Evolutionary conservation across 2,329 filamentous ascomycete species (phyloP), one percentile per base, ranked within the genome.

Genomic region (Elsinoe fawcettii): DNA sequence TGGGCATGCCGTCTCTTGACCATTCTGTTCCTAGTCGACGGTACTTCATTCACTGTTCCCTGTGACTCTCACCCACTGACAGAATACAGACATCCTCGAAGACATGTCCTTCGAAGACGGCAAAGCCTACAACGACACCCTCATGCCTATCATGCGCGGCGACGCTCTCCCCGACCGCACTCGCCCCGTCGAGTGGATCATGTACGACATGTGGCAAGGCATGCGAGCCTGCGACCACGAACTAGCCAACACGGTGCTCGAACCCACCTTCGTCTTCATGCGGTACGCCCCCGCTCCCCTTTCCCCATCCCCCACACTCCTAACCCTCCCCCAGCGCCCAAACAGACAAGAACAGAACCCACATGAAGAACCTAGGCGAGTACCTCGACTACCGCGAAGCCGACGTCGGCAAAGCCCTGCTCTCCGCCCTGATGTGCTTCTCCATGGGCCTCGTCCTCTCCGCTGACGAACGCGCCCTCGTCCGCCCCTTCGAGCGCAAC

Each of bases 361-460:
- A 36, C n/a, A 63, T 64, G 16, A 65, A 63, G 23, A 62, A 65
- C 5, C 39, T 75, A 1, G 66, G 66, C 0, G 27, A 63, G 1
- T 74, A 75, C 58, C 63, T 75, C 0, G 58, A 67, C 34, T 74
- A 75, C 59, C 66, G 73, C 1, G 69, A 74, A 59, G 55, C 51
- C 16, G 73, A 75, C 59, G 71, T 74, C 5, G 73, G 73, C 4
- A 69, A 71, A 58, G 72, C 64, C 74, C 72, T 64, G 74, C 72
- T 59, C 71, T 70, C 60, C 73, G 68, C 70, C 0, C 62, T 75
- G 6, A 71, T 73, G 67, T 65, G 72, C 4, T 76, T 71, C 63
- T 63, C 61, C 9, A 73, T 71, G 66, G 61, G 55, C 5, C 62
- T 75, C 0, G 58, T 62, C 5, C 51, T 74, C 1, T 60, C 58